A percentile compares a stretch with the other conserved stretches of the same genome.
Conservation (phyloP, 2,329 filamentous ascomycete genomes). For the Ceratocystis variospora region DNA sequence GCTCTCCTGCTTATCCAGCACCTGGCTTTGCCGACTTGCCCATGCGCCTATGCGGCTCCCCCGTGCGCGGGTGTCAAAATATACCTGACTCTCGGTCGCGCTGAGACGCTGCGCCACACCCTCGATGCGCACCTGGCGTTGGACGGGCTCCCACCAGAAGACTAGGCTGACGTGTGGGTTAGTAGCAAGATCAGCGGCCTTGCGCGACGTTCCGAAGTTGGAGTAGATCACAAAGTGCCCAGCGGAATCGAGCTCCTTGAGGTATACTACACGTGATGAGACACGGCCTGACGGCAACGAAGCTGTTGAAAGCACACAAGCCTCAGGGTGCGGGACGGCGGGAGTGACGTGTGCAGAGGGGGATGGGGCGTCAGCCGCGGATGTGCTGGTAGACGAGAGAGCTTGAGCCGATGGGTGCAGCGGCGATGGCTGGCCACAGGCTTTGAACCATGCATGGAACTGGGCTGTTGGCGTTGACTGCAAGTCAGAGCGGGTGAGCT, state of each 20-base stretch:
- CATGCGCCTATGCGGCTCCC: constrained; percentile 81
- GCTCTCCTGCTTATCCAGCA: constrained; percentile 39
- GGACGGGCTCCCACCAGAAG: constrained; percentile 78
- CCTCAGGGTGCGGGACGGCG: constrained; percentile 63
- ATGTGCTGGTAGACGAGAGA: constrained; percentile 35
- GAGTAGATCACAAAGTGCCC: constrained; percentile 71
- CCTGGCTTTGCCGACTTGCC: constrained; percentile 78
- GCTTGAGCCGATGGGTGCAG: constrained; percentile 31
- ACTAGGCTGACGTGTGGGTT: constrained; percentile 73
- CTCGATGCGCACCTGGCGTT: constrained; percentile 85
- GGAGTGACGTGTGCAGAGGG: constrained; percentile 49
- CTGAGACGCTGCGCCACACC: constrained; percentile 55
- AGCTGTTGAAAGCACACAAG: constrained; percentile 76
- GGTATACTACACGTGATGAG: constrained; percentile 74
- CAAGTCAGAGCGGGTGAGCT: constrained; percentile 49
- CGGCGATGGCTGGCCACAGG: constrained; percentile 39
- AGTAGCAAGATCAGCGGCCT: constrained; percentile 51
- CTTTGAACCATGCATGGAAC: constrained; percentile 80
- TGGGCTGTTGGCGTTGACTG: constrained; percentile 55
- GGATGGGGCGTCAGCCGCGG: constrained; percentile 78
- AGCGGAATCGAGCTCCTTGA: constrained; percentile 75
- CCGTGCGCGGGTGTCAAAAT: constrained; percentile 56
- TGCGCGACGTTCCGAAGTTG: constrained; percentile 70
- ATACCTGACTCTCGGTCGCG: constrained; percentile 55
- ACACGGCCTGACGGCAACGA: constrained; percentile 71